These are phyloP conservation scores for Cercophora samala DNA, from an alignment of 495 filamentous ascomycete genomes.

Conservation along the genomic window DNA sequence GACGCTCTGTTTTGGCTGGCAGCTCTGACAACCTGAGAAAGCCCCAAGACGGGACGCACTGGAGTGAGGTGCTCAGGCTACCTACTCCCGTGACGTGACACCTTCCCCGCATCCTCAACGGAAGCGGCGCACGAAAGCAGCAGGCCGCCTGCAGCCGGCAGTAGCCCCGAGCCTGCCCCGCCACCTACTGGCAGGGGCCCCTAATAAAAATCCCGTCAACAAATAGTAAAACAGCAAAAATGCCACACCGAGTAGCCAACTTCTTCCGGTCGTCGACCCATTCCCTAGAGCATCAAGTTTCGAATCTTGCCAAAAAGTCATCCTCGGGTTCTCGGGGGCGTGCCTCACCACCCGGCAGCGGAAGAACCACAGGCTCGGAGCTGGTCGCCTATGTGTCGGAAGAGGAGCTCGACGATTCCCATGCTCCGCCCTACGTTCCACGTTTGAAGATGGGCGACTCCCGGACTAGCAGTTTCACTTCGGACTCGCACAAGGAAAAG, in stretches of 20 bases:
- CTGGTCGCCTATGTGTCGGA: slow-evolving; percentile 37
- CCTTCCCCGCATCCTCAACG: slow-evolving; percentile 6
- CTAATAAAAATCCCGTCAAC: slow-evolving; percentile 1
- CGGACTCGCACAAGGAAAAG: slow-evolving; percentile 35
- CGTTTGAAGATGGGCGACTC: slow-evolving; percentile 31
- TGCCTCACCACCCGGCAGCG: slow-evolving; percentile 25
- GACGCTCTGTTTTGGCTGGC: too few relatives aligned
- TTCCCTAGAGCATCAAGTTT: slow-evolving; percentile 33
- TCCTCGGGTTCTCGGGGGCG: slow-evolving; percentile 24
- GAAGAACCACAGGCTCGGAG: slow-evolving; percentile 27
- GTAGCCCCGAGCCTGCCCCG: slow-evolving; percentile 9
- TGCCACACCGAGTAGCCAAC: slow-evolving; percentile 51
- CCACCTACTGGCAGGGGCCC: slow-evolving; percentile 22
- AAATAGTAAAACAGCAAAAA: slow-evolving; percentile 28
- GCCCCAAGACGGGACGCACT: too few relatives aligned
- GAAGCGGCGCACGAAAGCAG: slow-evolving; percentile 1
- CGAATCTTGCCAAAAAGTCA: slow-evolving; percentile 32
- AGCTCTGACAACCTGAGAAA: not conserved
- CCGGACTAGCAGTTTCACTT: slow-evolving; percentile 30
- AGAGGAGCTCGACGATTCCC: slow-evolving; percentile 31
- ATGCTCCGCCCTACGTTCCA: slow-evolving; percentile 17
- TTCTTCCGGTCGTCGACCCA: slow-evolving; percentile 47
- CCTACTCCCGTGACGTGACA: not conserved
- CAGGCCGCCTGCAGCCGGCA: slow-evolving; percentile 8
- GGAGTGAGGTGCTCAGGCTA: not conserved